Base-by-base conservation (phyloP, 139 green algal species). In the Klebsormidium nitens region DNA sequence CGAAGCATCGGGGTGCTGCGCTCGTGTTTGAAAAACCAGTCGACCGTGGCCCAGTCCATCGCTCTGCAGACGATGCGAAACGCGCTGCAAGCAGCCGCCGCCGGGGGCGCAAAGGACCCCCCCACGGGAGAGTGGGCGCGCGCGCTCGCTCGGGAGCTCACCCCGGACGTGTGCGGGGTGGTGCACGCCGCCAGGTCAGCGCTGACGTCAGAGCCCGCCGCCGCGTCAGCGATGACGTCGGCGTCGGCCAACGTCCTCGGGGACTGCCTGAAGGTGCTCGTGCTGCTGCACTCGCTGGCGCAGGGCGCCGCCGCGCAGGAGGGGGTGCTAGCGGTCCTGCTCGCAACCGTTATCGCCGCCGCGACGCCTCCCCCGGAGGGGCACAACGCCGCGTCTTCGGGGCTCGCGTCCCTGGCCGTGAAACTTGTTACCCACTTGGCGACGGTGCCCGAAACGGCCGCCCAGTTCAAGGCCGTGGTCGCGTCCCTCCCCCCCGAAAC, bases 181-280 rank as follows among this genome's bases (percentile, higher is more conserved):
- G 19, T 66, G 59, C 59, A 66, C 44, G 59, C n/a, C 59, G 40
- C 36, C 59, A 66, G 5, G 5, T 66, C 5, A 31, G n/a, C 29
- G 59, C 38, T 39, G 59, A 31, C 17, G 40, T 66, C 23, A 37
- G n/a, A 39, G n/a, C 36, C 5, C 59, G 39, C 14, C 5, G 39
- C 17, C 40, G 31, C 6, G 17, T 31, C 38, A 42, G 36, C 23
- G 34, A 42, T 47, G 44, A 72, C 44, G 8, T 5, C 46, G 1
- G 26, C 52, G 50, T 26, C 38, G 4, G 65, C 65, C 28, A 66
- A 39, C 37, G 28, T 39, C 5, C 47, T 72, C 47, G 38, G 64
- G 65, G 65, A 72, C 29, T 36, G 47, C 28, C 56, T 72, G 3
- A 72, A 72, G 65, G 39, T 72, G 28, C 39, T 72, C 28, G 29